These are phyloP conservation scores for Stenocarpella maydis DNA, from an alignment of 2,329 filamentous ascomycete species.

Conservation along the genomic window DNA sequence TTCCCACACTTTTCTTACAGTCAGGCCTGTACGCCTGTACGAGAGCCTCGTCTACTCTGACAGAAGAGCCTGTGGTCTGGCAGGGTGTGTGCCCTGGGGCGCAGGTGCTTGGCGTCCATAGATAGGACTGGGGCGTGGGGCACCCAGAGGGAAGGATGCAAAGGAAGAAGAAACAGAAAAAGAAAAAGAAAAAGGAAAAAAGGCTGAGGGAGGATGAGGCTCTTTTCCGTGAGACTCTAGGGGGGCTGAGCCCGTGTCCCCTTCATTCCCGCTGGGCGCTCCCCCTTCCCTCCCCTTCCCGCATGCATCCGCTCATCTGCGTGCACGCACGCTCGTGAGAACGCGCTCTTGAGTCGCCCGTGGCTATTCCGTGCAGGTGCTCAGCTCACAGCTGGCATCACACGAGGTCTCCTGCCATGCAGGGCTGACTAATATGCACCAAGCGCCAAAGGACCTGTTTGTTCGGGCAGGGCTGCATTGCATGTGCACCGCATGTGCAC, in stretches of 20 bases:
- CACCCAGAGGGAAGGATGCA: neutral
- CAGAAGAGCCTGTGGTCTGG: neutral
- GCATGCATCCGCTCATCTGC: neutral
- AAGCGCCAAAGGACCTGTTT: neutral
- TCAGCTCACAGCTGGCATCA: neutral
- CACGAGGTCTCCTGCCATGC: neutral
- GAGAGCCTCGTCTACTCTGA: slow-evolving; percentile 2
- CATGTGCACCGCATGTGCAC: no score
- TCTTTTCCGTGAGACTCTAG: neutral
- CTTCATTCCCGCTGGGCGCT: no score
- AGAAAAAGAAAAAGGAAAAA: no score
- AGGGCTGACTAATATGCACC: no score
- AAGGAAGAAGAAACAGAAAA: no score
- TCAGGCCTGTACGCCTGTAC: neutral
- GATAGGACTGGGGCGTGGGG: neutral
- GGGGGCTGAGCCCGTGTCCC: slow-evolving; percentile 21
- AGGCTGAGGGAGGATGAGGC: neutral
- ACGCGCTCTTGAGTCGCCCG: neutral
- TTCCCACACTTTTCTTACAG: neutral
- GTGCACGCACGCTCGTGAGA: neutral
- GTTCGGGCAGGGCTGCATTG: slow-evolving; percentile 3
- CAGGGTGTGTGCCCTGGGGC: neutral
- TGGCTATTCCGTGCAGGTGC: slow-evolving; percentile 8
- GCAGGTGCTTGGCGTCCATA: slow-evolving; percentile 17
- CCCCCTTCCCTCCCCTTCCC: neutral